These are phyloP conservation scores for Zygosaccharomyces sapae DNA, from an alignment of 1,139 yeast species.

Conservation along the genomic window DNA sequence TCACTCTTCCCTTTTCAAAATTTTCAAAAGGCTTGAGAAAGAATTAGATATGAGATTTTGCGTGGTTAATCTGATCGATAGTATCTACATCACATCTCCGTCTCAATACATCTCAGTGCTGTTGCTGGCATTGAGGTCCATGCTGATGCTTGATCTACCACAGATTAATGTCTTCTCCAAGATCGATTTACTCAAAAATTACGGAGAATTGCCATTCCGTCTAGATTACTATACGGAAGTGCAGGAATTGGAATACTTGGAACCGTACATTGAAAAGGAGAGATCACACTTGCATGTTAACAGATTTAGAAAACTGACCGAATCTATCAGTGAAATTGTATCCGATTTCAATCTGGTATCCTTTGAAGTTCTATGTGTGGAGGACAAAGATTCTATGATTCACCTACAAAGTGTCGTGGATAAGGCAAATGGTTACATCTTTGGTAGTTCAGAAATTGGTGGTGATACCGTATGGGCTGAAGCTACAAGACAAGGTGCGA, in stretches of 20 bases:
- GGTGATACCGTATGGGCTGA: slow-evolving; percentile 97
- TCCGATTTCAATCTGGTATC: slow-evolving; percentile 84
- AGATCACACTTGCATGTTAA: slow-evolving; percentile 47
- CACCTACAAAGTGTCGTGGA: slow-evolving; percentile 71
- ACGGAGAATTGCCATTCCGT: slow-evolving; percentile 65
- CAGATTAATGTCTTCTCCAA: slow-evolving; percentile 90
- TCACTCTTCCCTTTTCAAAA: slow-evolving; percentile 70
- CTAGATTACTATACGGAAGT: slow-evolving; percentile 89
- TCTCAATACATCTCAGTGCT: slow-evolving; percentile 86
- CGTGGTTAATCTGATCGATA: slow-evolving; percentile 83
- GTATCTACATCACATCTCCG: slow-evolving; percentile 79
- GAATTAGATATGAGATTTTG: slow-evolving; percentile 67
- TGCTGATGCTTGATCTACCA: slow-evolving; percentile 90
- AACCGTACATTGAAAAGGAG: slow-evolving; percentile 70
- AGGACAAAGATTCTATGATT: slow-evolving; percentile 89
- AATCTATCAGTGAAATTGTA: slow-evolving; percentile 75
- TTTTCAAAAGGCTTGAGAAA: slow-evolving; percentile 68
- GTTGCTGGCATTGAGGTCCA: slow-evolving; percentile 76
- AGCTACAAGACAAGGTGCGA: slow-evolving; percentile 75
- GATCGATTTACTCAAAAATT: slow-evolving; percentile 72
- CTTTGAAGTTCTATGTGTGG: slow-evolving; percentile 85
- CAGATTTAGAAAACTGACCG: slow-evolving; percentile 64
- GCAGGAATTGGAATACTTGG: slow-evolving; percentile 68
- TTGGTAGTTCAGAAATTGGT: slow-evolving; percentile 91
- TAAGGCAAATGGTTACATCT: slow-evolving; percentile 88